Percentiles rank a stretch among this genome's conserved stretches.
phyloP scores from a whole-genome alignment of 2,329 filamentous ascomycete species.

The Stenocarpella maydis region DNA sequence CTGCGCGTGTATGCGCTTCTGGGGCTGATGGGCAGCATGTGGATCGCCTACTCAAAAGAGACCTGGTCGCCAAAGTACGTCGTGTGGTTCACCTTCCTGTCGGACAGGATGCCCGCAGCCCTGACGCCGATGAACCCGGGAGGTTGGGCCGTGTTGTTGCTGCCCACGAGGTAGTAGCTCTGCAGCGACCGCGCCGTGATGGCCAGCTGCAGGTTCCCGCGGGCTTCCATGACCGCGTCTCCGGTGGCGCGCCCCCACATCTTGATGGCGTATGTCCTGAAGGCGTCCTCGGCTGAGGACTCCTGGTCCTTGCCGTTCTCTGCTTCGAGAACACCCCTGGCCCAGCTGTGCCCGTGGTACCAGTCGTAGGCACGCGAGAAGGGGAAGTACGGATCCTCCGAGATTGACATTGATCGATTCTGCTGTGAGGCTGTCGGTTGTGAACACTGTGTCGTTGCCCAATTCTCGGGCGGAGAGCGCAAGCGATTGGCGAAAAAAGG shows the following conservation, averaged over 20 bases:
- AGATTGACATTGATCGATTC: background rate
- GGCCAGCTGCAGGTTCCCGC: slow-evolving; percentile 40
- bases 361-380: slow-evolving; percentile 41
- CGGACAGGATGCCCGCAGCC: slow-evolving; percentile 39
- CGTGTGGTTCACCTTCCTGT: slow-evolving; percentile 40
- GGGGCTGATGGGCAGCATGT: slow-evolving; percentile 38
- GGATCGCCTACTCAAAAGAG: slow-evolving; percentile 37
- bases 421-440: background rate
- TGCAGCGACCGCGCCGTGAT: slow-evolving; percentile 39
- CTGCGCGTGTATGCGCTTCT: background rate
- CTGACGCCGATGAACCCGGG: slow-evolving; percentile 34
- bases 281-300: slow-evolving; percentile 40
- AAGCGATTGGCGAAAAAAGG: background rate
- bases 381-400: slow-evolving; percentile 41
- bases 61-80: slow-evolving; percentile 36
- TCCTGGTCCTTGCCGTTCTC: slow-evolving; percentile 42
- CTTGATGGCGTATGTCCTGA: slow-evolving; percentile 41
- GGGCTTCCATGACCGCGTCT: slow-evolving; percentile 39
- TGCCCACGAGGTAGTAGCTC: slow-evolving; percentile 40
- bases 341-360: slow-evolving; percentile 43
- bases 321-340: slow-evolving; percentile 41
- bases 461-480: background rate
- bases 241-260: slow-evolving; percentile 40
- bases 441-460: background rate
- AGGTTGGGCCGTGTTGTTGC: slow-evolving; percentile 40